phyloP scores from a whole-genome alignment of 768 basidiomycete genomes.

The Stropharia rugosoannulata region DNA sequence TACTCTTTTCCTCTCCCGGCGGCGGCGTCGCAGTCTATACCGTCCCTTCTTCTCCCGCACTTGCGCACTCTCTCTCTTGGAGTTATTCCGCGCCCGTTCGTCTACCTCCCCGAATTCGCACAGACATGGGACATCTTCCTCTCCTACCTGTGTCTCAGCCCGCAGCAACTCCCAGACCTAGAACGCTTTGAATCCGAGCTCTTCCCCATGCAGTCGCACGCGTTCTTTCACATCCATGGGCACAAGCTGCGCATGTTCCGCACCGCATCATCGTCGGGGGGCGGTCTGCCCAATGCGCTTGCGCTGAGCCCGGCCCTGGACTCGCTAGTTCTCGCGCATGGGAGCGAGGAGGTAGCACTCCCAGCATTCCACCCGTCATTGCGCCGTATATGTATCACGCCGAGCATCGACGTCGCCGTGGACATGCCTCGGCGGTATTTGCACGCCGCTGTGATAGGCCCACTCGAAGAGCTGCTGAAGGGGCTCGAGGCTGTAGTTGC shows the following conservation, averaged over 20 bases:
- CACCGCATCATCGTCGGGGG: slow-evolving; percentile 27
- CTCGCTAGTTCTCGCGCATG: slow-evolving; percentile 36
- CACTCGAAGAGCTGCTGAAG: slow-evolving; percentile 37
- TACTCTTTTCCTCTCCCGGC: slow-evolving; percentile 28
- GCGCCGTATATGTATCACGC: slow-evolving; percentile 42
- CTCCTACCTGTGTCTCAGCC: slow-evolving; percentile 29
- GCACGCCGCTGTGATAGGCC: slow-evolving; percentile 36
- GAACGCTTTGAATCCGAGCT: slow-evolving; percentile 43
- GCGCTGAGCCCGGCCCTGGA: slow-evolving; percentile 39
- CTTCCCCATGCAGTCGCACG: slow-evolving; percentile 29
- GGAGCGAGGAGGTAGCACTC: slow-evolving; percentile 26
- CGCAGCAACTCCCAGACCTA: slow-evolving; percentile 36
- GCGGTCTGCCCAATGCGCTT: slow-evolving; percentile 34
- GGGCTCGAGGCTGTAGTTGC: slow-evolving; percentile 32
- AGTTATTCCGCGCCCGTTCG: slow-evolving; percentile 26
- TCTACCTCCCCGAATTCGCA: slow-evolving; percentile 18
- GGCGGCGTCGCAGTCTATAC: slow-evolving; percentile 16
- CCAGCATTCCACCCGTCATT: slow-evolving; percentile 37
- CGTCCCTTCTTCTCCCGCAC: slow-evolving; percentile 28
- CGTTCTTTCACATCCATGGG: slow-evolving; percentile 40
- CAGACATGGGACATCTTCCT: slow-evolving; percentile 40
- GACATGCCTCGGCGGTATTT: slow-evolving; percentile 37
- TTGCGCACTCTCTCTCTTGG: slow-evolving; percentile 43
- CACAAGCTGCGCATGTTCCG: slow-evolving; percentile 39
- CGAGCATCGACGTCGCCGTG: slow-evolving; percentile 35